Evolutionary conservation across 1,284 basidiomycete species (phyloP).

Genomic region (Heterobasidion annosum): DNA sequence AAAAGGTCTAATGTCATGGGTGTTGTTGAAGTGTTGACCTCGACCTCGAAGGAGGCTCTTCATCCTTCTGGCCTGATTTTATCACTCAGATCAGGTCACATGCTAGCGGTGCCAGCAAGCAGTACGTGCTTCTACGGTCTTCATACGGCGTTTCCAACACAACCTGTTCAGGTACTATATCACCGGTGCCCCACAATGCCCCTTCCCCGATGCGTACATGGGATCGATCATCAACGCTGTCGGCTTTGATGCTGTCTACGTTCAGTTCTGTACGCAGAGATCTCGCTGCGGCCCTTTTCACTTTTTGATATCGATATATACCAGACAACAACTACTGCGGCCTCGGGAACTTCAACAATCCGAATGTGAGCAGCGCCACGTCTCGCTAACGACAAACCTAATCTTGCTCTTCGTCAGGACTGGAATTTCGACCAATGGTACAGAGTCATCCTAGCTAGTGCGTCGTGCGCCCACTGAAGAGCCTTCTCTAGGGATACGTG

Average conservation of each 20-base stretch:
- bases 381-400: neutral
- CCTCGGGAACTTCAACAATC: conserved; percentile 30
- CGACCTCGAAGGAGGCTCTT: conserved; percentile 50
- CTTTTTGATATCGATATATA: neutral
- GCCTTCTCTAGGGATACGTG: conserved; percentile 42
- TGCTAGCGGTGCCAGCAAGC: conserved; percentile 39
- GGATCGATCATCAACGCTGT: conserved; percentile 45
- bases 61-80: conserved; percentile 37
- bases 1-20: too few relatives aligned
- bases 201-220: conserved; percentile 51
- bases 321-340: conserved; percentile 54
- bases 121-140: conserved; percentile 20
- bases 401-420: conserved; percentile 9
- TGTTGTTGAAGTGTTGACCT: conserved; percentile 40
- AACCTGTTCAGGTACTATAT: conserved; percentile 39
- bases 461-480: neutral
- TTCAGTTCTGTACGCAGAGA: conserved; percentile 40
- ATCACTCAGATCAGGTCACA: conserved; percentile 40
- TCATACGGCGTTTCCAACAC: too few relatives aligned
- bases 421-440: conserved; percentile 49
- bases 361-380: conserved; percentile 12
- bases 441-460: too few relatives aligned
- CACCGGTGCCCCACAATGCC: conserved; percentile 60
- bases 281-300: too few relatives aligned
- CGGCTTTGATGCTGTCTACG: conserved; percentile 53